Evolutionary conservation across 371 early-diverging fungal species (phyloP).

Genomic region (Mortierella sp.): DNA sequence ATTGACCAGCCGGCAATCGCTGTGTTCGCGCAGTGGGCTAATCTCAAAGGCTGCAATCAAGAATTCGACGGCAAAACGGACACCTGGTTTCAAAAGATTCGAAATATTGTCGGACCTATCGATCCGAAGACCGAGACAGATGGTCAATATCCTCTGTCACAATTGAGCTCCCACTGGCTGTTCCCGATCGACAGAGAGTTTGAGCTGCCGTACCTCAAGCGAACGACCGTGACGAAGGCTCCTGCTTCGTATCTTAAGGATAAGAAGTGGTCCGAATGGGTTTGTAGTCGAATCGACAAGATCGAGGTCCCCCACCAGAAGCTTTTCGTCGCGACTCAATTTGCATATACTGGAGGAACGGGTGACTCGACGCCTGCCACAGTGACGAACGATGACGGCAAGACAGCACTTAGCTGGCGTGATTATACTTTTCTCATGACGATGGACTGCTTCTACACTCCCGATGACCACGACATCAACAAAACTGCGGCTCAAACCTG

Average conservation of each 20-base stretch:
- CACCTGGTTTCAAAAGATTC: constrained; percentile 16
- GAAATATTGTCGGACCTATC: constrained; percentile 5
- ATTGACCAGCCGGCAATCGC: constrained; percentile 8
- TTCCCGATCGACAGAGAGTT: constrained; percentile 29
- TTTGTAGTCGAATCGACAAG: constrained; percentile 24
- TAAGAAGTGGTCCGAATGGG: constrained; percentile 19
- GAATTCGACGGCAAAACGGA: constrained; percentile 2
- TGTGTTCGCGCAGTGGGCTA: constrained; percentile 50
- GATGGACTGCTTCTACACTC: constrained; percentile 16
- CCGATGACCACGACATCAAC: not conserved
- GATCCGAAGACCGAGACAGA: constrained; percentile 9
- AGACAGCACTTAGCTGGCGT: constrained; percentile 37
- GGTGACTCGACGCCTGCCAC: too few species aligned
- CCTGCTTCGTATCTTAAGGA: constrained; percentile 1
- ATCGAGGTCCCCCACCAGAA: not conserved
- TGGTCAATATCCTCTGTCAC: constrained; percentile 19
- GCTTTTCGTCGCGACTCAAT: constrained; percentile 20
- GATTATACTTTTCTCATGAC: constrained; percentile 19
- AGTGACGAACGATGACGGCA: constrained; percentile 7
- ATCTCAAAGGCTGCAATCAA: constrained; percentile 24
- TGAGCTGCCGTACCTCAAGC: constrained; percentile 42
- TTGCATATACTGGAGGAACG: constrained; percentile 36
- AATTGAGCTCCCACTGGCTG: constrained; percentile 30
- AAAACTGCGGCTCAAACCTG: constrained; percentile 5
- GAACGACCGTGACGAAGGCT: constrained; percentile 34